phyloP scores from a whole-genome alignment of 78 protist species.

The Dictyostelium firmibasis region DNA sequence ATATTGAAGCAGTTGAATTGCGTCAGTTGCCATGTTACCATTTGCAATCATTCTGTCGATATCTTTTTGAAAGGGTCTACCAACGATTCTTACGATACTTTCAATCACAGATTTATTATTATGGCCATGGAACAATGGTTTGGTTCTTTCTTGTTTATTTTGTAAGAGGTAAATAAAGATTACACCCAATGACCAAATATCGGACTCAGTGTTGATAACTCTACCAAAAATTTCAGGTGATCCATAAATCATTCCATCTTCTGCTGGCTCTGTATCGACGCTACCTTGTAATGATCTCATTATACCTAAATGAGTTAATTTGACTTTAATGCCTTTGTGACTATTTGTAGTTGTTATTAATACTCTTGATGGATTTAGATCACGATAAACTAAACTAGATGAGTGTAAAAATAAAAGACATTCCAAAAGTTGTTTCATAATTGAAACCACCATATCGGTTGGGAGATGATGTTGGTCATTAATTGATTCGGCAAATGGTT shows the following conservation, averaged over 20 bases:
- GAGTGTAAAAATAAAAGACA: conserved; percentile 9
- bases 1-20: background rate
- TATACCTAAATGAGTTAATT: conserved; percentile 51
- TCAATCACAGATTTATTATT: conserved; percentile 37
- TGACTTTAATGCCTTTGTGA: background rate
- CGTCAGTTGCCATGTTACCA: background rate
- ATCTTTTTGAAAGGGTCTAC: conserved; percentile 36
- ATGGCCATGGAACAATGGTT: conserved; percentile 37
- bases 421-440: conserved; percentile 38
- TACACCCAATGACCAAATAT: conserved; percentile 65
- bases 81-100: conserved; percentile 26
- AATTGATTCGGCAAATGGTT: background rate
- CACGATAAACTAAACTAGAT: conserved; percentile 24
- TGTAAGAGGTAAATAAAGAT: conserved; percentile 41
- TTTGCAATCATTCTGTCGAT: conserved; percentile 14
- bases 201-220: conserved; percentile 43
- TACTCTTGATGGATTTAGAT: conserved; percentile 28
- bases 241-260: conserved; percentile 33
- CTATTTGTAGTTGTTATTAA: background rate
- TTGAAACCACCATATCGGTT: background rate
- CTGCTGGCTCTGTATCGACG: conserved; percentile 26
- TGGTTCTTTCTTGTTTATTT: conserved; percentile 23
- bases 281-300: conserved; percentile 47
- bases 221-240: conserved; percentile 53
- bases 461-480: background rate